These are phyloP conservation scores for Chlorella sp. DNA, from an alignment of 139 green algal species.

Conservation along the genomic window DNA sequence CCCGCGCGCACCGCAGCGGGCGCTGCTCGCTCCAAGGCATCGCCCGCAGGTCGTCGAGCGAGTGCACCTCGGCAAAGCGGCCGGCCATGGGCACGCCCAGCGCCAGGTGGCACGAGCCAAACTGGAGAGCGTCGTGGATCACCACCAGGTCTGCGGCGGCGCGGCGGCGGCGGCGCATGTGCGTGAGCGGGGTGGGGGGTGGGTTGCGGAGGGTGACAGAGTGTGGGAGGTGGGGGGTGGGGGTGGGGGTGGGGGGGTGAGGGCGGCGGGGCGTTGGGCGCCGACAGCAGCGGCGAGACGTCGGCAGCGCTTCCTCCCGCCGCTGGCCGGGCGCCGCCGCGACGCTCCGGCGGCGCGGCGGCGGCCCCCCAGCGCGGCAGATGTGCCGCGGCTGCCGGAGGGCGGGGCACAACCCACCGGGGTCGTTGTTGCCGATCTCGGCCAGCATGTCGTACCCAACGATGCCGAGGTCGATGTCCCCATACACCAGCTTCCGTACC, in stretches of 20 bases:
- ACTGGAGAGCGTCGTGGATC: constrained; percentile 91
- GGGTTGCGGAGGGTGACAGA: too few relatives aligned
- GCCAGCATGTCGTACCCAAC: constrained; percentile 96
- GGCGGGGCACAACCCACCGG: too few relatives aligned
- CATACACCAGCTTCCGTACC: constrained; percentile 90
- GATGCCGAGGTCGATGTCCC: constrained; percentile 98
- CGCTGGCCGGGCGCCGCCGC: too few relatives aligned
- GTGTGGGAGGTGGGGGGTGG: too few relatives aligned
- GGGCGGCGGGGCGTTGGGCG: too few relatives aligned
- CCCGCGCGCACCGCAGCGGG: constrained; percentile 71
- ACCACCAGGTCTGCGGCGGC: constrained; percentile 74
- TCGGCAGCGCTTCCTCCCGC: too few relatives aligned
- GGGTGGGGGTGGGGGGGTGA: too few relatives aligned
- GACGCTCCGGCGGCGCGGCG: too few relatives aligned
- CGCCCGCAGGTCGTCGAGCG: constrained; percentile 69
- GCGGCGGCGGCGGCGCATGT: background rate
- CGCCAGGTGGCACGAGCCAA: constrained; percentile 94
- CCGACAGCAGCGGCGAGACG: too few relatives aligned
- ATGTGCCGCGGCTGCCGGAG: too few relatives aligned
- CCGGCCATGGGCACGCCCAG: constrained; percentile 88
- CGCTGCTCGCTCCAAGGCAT: constrained; percentile 85
- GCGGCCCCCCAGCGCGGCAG: too few relatives aligned
- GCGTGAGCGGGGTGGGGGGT: too few relatives aligned
- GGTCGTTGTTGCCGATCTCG: constrained; percentile 75
- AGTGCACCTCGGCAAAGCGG: constrained; percentile 67